Evolutionary conservation across 208 protist genomes (phyloP).

Genomic region (Trypanosoma theileri): DNA sequence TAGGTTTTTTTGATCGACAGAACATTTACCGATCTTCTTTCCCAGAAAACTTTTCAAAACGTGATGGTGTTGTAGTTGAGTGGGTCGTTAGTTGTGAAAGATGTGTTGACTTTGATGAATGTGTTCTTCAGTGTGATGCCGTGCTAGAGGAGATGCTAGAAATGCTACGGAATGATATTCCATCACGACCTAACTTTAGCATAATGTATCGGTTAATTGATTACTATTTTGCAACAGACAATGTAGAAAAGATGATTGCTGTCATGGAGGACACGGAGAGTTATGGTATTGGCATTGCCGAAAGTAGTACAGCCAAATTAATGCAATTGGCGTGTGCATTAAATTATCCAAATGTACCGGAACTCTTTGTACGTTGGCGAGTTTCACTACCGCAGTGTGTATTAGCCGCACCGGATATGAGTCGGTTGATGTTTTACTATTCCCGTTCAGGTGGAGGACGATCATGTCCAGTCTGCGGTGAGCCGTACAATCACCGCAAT

Average conservation of each 20-base stretch:
- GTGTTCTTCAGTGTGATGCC: constrained; percentile 83
- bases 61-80: constrained; percentile 87
- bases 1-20: constrained; percentile 89
- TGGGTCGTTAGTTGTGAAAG: constrained; percentile 76
- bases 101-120: constrained; percentile 82
- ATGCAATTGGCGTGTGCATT: constrained; percentile 89
- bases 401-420: constrained; percentile 87
- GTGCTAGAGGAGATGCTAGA: constrained; percentile 84
- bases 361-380: constrained; percentile 84
- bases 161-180: constrained; percentile 65
- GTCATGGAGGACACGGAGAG: constrained; percentile 83
- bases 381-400: constrained; percentile 83
- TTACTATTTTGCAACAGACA: constrained; percentile 92
- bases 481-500: constrained; percentile 88
- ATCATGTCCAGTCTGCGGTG: constrained; percentile 79
- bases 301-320: constrained; percentile 89
- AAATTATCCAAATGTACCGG: constrained; percentile 76
- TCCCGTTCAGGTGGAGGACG: constrained; percentile 68
- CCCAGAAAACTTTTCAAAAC: constrained; percentile 68
- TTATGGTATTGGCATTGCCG: constrained; percentile 73
- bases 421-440: constrained; percentile 89
- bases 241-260: constrained; percentile 89
- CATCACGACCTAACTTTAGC: constrained; percentile 76
- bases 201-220: constrained; percentile 85
- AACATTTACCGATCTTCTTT: constrained; percentile 85